A percentile compares a stretch with the other conserved stretches of the same genome.
These are phyloP conservation scores for Larix sibirica DNA, from an alignment of 83 land plant species.

Conservation along the genomic window DNA sequence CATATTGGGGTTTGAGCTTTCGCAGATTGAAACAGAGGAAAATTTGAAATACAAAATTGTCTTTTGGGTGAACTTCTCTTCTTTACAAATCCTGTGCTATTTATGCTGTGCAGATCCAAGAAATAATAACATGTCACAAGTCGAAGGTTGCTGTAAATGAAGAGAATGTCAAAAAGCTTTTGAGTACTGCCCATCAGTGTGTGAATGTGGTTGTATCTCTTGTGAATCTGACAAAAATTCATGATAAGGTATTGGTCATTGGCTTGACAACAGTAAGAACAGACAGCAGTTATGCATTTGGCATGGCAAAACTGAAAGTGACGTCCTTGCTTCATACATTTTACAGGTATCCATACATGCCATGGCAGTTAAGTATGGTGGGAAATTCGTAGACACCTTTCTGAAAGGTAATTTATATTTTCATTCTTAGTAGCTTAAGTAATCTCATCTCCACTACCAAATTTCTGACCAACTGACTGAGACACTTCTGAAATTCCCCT, in stretches of 20 bases:
- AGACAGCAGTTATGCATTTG: not conserved
- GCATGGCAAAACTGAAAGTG: not conserved
- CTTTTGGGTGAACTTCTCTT: not conserved
- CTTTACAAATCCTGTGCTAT: not conserved
- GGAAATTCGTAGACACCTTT: conserved; percentile 85
- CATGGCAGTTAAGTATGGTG: conserved; percentile 87
- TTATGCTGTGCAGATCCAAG: conserved; percentile 59
- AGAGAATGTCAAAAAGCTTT: conserved; percentile 34
- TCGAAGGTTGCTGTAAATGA: conserved; percentile 28
- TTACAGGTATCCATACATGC: conserved; percentile 71
- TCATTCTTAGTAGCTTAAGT: not conserved
- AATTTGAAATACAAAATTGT: not conserved
- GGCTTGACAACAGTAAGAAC: not conserved
- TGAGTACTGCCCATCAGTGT: conserved; percentile 43
- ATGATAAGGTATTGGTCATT: conserved; percentile 60
- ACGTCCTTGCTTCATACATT: not conserved
- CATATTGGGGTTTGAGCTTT: not conserved
- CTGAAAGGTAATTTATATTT: conserved; percentile 59
- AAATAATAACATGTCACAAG: conserved; percentile 42
- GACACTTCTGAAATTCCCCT: not conserved
- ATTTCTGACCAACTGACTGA: not conserved
- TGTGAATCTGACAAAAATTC: conserved; percentile 61
- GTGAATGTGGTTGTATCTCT: conserved; percentile 76
- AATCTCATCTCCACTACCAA: not conserved
- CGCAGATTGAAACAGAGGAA: not conserved